Base-by-base conservation (phyloP, 768 basidiomycete genomes). In the Macrolepiota dolichaula region DNA sequence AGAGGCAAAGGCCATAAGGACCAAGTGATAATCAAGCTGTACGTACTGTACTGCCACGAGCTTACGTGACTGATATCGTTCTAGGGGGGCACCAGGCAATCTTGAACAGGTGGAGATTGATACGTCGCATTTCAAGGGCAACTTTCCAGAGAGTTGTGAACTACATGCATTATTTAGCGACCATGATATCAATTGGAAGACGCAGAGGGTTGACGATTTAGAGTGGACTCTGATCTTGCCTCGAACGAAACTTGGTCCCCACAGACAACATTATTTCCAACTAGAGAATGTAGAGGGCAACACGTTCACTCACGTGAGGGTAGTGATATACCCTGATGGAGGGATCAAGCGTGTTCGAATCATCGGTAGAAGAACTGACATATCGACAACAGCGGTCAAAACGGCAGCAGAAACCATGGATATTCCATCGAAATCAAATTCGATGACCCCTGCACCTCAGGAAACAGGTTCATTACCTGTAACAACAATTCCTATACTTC, bases 81-180 rank as follows among this genome's bases (percentile, higher is more conserved):
- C 12, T 57, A 95, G 94, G 9, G 95, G 91, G 50, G 80, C 84
- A 51, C 77, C 88, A 15, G 91, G 92, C 9, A 75, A 80, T 57
- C 79, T 97, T n/a, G 84, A 89, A 61, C 77, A 84, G 38, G 85
- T 87, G 29, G 92, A 96, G 67, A 87, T 99, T 65, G 97, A 99
- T 73, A 98, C 97, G 0, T 86, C 89, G 3, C 89, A 96, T 77
- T 98, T 97, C 77, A 93, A 91, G 71, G 97, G 96, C 24, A 98
- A 98, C 72, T 98, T 92, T 69, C 96, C 96, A 10, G 88, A 93
- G 67, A 89, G 87, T 62, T 91, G 89, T 70, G 92, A 94, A 67
- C 68, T 96, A 19, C 87, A 90, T 69, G 94, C 85, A 13, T 74
- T 72, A 70, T 84, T 64, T 65, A 71, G 66, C 46, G 65, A 70